Percentiles rank a stretch among this genome's conserved stretches.
These are phyloP conservation scores for Tulasnella sp. DNA, from an alignment of 768 basidiomycete genomes.

Conservation along the genomic window DNA sequence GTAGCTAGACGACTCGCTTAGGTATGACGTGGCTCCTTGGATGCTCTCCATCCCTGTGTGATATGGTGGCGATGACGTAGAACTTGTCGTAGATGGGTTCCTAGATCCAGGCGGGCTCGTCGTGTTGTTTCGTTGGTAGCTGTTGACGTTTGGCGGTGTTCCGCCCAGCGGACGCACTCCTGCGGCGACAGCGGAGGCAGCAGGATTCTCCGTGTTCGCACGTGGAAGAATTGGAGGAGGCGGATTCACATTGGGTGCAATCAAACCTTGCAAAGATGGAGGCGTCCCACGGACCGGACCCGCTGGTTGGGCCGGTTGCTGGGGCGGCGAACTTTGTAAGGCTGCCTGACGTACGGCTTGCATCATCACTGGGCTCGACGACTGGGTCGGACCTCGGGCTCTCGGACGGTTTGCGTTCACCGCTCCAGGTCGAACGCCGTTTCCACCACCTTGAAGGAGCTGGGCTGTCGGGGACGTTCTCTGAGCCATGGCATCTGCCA, in stretches of 20 bases:
- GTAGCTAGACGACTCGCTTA: slow-evolving; percentile 17
- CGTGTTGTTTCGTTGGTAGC: neutral
- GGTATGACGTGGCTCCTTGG: neutral
- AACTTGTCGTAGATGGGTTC: slow-evolving; percentile 6
- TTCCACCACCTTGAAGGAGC: slow-evolving; percentile 10
- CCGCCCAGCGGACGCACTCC: slow-evolving; percentile 19
- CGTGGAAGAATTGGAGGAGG: slow-evolving; percentile 18
- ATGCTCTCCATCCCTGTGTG: slow-evolving; percentile 8
- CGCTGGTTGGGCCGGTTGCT: neutral
- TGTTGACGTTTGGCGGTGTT: slow-evolving; percentile 7
- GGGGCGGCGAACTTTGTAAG: slow-evolving; percentile 3
- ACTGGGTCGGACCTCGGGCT: slow-evolving; percentile 16
- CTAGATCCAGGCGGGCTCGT: neutral
- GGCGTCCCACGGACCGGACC: slow-evolving; percentile 12
- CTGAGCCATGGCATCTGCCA: slow-evolving; percentile 22
- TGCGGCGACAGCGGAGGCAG: slow-evolving; percentile 17
- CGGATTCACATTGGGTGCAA: slow-evolving; percentile 20
- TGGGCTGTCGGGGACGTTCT: slow-evolving; percentile 21
- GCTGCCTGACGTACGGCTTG: slow-evolving; percentile 3
- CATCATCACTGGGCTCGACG: slow-evolving; percentile 27
- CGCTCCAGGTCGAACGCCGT: neutral
- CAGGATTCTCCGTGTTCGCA: slow-evolving; percentile 24
- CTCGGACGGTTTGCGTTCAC: neutral
- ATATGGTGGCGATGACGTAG: slow-evolving; percentile 10
- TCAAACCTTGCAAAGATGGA: slow-evolving; percentile 25